phyloP scores from a whole-genome alignment of 1,284 basidiomycete genomes.

The Leucoagaricus sp. region DNA sequence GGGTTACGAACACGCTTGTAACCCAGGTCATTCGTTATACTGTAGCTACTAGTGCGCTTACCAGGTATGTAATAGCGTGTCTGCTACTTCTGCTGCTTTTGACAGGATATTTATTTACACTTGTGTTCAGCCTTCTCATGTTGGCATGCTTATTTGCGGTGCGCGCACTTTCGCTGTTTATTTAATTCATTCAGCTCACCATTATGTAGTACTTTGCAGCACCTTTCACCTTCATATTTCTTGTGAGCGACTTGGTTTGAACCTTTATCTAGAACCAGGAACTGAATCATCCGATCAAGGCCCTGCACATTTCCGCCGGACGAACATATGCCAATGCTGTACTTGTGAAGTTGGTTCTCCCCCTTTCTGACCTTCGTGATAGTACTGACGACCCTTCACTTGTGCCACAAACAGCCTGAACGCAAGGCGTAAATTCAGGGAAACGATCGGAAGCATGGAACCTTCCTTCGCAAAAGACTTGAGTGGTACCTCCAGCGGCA shows the following conservation, averaged over 20 bases:
- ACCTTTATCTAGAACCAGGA: not conserved
- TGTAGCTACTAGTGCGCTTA: conserved; percentile 16
- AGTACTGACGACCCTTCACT: not conserved
- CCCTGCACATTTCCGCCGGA: conserved; percentile 3
- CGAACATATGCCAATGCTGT: conserved; percentile 9
- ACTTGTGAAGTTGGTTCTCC: conserved; percentile 1
- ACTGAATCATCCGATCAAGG: not conserved
- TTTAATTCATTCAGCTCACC: not conserved
- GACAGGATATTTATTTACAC: not conserved
- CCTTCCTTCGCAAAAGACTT: not conserved
- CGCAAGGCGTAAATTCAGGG: conserved; percentile 7
- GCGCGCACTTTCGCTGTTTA: not conserved
- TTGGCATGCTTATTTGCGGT: conserved; percentile 4
- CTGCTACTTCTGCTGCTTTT: not conserved
- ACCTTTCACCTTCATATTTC: not conserved
- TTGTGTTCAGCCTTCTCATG: not conserved
- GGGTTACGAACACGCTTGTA: conserved; percentile 13
- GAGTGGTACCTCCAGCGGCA: not conserved
- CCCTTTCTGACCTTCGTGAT: not conserved
- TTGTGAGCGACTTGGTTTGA: not conserved
- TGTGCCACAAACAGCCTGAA: not conserved
- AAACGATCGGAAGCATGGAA: not conserved
- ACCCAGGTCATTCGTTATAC: conserved; percentile 17
- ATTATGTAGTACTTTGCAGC: not conserved
- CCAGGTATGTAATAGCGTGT: conserved; percentile 9